A percentile compares a stretch with the other conserved stretches of the same genome.
Evolutionary conservation across 768 basidiomycete species (phyloP).

Genomic region (Leucosporidium scottii): DNA sequence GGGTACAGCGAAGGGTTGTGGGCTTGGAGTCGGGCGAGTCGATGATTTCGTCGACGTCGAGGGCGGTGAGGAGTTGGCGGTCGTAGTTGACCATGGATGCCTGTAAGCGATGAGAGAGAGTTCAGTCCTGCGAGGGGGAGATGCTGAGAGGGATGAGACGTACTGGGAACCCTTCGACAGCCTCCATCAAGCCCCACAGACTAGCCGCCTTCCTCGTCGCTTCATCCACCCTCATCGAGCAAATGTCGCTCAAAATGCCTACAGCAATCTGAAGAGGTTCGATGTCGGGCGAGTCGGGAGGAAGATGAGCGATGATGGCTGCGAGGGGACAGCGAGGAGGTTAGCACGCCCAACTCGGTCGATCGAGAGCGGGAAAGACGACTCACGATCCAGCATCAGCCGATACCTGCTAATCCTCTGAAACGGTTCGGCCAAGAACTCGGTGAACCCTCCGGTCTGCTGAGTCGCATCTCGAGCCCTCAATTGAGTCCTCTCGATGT

Average conservation of each 20-base stretch:
- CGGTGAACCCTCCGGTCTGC: constrained; percentile 54
- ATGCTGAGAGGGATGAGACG: too few relatives aligned
- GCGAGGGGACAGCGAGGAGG: background rate
- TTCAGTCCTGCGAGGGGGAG: too few relatives aligned
- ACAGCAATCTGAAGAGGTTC: constrained; percentile 73
- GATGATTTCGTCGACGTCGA: constrained; percentile 76
- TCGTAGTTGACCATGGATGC: constrained; percentile 81
- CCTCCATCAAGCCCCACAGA: constrained; percentile 73
- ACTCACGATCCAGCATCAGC: constrained; percentile 64
- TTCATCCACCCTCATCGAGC: constrained; percentile 82
- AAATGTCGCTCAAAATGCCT: constrained; percentile 81
- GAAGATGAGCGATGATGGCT: constrained; percentile 87
- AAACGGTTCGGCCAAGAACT: constrained; percentile 24
- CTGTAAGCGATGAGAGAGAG: too few relatives aligned
- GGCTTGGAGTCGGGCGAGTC: constrained; percentile 40
- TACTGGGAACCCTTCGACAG: constrained; percentile 80
- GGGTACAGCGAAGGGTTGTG: constrained; percentile 65
- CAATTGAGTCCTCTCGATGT: constrained; percentile 63
- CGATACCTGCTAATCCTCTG: constrained; percentile 88
- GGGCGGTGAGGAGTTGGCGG: constrained; percentile 78
- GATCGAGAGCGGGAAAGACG: background rate
- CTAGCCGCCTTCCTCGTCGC: constrained; percentile 81
- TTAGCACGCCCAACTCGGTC: constrained; percentile 45
- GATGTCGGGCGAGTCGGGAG: constrained; percentile 66
- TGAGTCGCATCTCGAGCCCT: constrained; percentile 53